Evolutionary conservation across 2,329 filamentous ascomycete genomes (phyloP).

Genomic region (Colletotrichum sp.): DNA sequence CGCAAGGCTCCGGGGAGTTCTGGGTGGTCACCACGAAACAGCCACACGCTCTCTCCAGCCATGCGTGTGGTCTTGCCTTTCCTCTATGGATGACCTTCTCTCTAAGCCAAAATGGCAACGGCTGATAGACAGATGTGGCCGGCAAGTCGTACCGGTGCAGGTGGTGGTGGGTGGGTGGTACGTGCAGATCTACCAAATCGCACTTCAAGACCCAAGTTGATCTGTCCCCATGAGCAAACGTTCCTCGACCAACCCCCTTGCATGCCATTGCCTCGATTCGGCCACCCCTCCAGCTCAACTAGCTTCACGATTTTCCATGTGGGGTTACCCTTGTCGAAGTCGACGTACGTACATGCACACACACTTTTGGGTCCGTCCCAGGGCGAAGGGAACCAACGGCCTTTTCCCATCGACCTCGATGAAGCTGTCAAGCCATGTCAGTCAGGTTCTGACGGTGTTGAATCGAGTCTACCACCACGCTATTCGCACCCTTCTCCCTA

Average conservation of each 20-base stretch:
- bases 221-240: conserved; percentile 1
- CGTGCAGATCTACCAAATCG: background rate
- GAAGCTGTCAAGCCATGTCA: conserved; percentile 7
- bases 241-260: conserved; percentile 14
- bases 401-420: background rate
- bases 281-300: conserved; percentile 4
- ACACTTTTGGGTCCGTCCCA: background rate
- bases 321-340: background rate
- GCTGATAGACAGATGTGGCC: background rate
- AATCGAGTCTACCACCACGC: background rate
- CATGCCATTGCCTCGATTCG: conserved; percentile 6
- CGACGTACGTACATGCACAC: background rate
- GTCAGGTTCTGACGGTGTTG: background rate
- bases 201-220: background rate
- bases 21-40: background rate
- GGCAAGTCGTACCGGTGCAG: background rate
- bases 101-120: background rate
- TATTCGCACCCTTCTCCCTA: conserved; percentile 10
- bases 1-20: background rate
- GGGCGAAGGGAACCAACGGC: conserved; percentile 8
- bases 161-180: background rate
- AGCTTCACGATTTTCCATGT: conserved; percentile 8
- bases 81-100: background rate
- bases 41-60: background rate
- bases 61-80: background rate